Evolutionary conservation across 2,329 filamentous ascomycete species (phyloP), one percentile per base, ranked within the genome.

Genomic region (Nemania diffusa): DNA sequence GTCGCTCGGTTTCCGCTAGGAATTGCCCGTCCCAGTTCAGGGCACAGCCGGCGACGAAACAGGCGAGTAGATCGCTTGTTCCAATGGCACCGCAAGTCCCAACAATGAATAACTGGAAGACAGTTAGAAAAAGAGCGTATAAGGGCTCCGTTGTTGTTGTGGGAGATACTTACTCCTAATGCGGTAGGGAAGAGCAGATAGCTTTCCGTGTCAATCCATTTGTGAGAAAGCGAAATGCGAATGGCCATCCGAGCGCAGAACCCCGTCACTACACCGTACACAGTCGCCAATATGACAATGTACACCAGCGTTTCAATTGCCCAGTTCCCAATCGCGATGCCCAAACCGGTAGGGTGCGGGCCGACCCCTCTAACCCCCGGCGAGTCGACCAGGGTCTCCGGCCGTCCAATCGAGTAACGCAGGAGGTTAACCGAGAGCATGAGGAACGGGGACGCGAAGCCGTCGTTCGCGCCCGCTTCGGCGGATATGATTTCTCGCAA

Each of bases 1-100:
- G 83, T 8, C 81, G 78, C 64, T 87, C 81, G 0, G 84, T 81
- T 74, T 90, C 87, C 4, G 80, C 79, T 2, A 88, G 83, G 71
- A 85, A 90, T n/a, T 82, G 73, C 2, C 88, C 87, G 62, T 89
- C 85, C 88, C 88, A 90, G 76, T 89, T 90, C 52, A 90, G 77
- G 13, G 83, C 82, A 71, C 83, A 85, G 6, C 88, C 88, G 0
- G 88, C 87, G 2, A 86, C 81, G 64, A 89, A 89, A 73, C 87
- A 90, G 3, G 87, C 87, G 3, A 90, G 80, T 0, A 88, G 82
- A 67, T 90, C 88, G 62, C 89, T 86, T 0, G 85, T 87, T 13
- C 87, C 87, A 17, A 89, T 80, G 24, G 82, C 79, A 27, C 87
- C 87, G 64, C 84, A 86, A 0, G 86, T 85, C 2, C 88, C 87